phyloP scores from a whole-genome alignment of 1,139 yeast genomes.

The Geotrichum candidum region DNA sequence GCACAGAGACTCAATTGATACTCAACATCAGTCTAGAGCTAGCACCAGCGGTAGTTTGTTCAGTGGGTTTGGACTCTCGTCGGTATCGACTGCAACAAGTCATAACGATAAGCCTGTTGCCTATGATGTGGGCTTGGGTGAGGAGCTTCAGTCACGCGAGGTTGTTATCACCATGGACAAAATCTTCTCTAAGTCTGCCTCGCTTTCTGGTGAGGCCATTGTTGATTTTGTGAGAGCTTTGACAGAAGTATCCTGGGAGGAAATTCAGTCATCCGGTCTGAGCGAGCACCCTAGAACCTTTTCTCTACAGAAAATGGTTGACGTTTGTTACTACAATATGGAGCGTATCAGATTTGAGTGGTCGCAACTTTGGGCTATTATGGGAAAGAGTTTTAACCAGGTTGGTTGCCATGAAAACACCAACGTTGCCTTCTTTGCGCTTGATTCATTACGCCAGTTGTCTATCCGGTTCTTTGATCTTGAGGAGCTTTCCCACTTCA shows the following conservation, averaged over 20 bases:
- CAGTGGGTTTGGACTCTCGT: slow-evolving; percentile 8
- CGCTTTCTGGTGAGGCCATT: slow-evolving; percentile 75
- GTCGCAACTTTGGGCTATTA: slow-evolving; percentile 90
- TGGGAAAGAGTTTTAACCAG: slow-evolving; percentile 82
- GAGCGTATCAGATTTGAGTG: slow-evolving; percentile 92
- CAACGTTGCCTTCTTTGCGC: slow-evolving; percentile 79
- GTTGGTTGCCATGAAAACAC: slow-evolving; percentile 78
- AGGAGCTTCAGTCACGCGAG: slow-evolving; percentile 63
- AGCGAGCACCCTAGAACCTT: slow-evolving; percentile 83
- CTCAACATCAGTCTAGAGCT: slow-evolving; percentile 33
- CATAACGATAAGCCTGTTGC: slow-evolving; percentile 13
- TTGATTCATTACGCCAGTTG: slow-evolving; percentile 88
- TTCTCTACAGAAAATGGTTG: slow-evolving; percentile 90
- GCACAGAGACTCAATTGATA: slow-evolving; percentile 41
- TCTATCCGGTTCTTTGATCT: slow-evolving; percentile 88
- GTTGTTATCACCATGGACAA: slow-evolving; percentile 80
- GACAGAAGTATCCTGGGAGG: slow-evolving; percentile 82
- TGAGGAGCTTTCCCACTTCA: slow-evolving; percentile 92
- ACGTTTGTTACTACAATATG: slow-evolving; percentile 96
- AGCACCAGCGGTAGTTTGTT: slow-evolving; percentile 14
- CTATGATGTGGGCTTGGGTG: slow-evolving; percentile 50
- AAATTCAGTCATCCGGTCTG: slow-evolving; percentile 81
- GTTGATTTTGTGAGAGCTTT: slow-evolving; percentile 82
- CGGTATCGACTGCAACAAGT: not conserved
- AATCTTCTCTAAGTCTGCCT: slow-evolving; percentile 77